Evolutionary conservation across 2,329 filamentous ascomycete genomes (phyloP), one percentile per base, ranked within the genome.

Genomic region (Grosmannia clavigera): DNA sequence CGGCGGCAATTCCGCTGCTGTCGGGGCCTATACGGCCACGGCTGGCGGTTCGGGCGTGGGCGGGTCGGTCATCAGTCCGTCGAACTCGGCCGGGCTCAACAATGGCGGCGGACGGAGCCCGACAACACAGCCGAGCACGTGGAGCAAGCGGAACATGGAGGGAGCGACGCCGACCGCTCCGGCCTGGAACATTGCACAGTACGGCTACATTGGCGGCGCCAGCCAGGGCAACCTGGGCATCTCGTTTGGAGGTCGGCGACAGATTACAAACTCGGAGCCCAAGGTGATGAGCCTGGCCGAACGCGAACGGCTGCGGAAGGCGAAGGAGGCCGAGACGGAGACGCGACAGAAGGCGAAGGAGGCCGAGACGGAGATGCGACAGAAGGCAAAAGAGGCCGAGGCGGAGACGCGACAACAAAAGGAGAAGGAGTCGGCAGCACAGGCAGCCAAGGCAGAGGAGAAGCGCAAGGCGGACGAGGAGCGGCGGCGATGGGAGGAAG

Each of bases 171-270:
- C 22, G 22, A 22, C 22, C 22, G 80, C 86, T 31, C 94, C 94
- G 0, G 94, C 94, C 1, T 99, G 94, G 94, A 99, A 97, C 70
- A 97, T 97, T 66, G 88, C 92, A 61, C 94, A 99, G 70, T 99
- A 99, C 70, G 92, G 94, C 9, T 99, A 96, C 73, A 94, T 97
- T 87, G 94, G 94, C 61, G 94, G 94, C 56, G 94, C 94, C 31
- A 96, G 90, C 68, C 94, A 99, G 71, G 92, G 90, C 3, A 97
- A 95, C 67, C 84, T 96, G 63, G 94, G 94, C 22, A 90, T 99
- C 66, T 84, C 89, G 12, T 97, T 97, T 72, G 94, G 94, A 60
- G 90, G 86, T 22, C 83, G 92, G 67, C 84, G 94, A 62, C 94
- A 99, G 74, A 97, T 99, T 70, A 97, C 92, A 10, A 90, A 81